Conservation (phyloP, 1,284 basidiomycete genomes). For the Pisolithus thermaeus region DNA sequence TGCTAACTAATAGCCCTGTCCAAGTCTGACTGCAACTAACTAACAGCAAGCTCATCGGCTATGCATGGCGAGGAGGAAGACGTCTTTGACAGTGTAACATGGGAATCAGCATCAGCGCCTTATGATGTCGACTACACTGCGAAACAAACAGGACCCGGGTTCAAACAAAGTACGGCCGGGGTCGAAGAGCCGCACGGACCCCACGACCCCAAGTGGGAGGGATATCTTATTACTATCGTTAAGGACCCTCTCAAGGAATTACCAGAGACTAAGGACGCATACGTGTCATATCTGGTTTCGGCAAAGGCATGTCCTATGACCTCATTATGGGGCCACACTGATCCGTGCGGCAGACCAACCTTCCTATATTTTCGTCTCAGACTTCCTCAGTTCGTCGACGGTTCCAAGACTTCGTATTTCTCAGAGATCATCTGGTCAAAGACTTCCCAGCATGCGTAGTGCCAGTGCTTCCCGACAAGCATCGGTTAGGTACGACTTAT, state of each 20-base stretch:
- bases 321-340: slow-evolving; percentile 4
- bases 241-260: slow-evolving; percentile 94
- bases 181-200: slow-evolving; percentile 54
- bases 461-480: slow-evolving; percentile 94
- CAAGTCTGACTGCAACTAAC: not conserved
- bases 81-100: slow-evolving; percentile 81
- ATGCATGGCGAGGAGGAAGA: slow-evolving; percentile 81
- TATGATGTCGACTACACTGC: slow-evolving; percentile 38
- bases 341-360: slow-evolving; percentile 56
- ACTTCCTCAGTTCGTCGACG: slow-evolving; percentile 74
- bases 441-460: slow-evolving; percentile 97
- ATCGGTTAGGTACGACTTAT: slow-evolving; percentile 73
- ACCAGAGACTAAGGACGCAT: slow-evolving; percentile 93
- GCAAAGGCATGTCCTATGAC: slow-evolving; percentile 57
- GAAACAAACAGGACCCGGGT: slow-evolving; percentile 57
- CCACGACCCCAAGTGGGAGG: slow-evolving; percentile 83
- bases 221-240: slow-evolving; percentile 81
- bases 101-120: slow-evolving; percentile 66
- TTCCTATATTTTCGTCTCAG: slow-evolving; percentile 71
- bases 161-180: slow-evolving; percentile 68
- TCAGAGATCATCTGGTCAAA: slow-evolving; percentile 84
- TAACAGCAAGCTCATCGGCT: not conserved
- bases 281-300: slow-evolving; percentile 90
- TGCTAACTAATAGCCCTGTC: not conserved
- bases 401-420: slow-evolving; percentile 96